Evolutionary conservation across 2,329 filamentous ascomycete genomes (phyloP).

Genomic region (Aspergillus floridensis): DNA sequence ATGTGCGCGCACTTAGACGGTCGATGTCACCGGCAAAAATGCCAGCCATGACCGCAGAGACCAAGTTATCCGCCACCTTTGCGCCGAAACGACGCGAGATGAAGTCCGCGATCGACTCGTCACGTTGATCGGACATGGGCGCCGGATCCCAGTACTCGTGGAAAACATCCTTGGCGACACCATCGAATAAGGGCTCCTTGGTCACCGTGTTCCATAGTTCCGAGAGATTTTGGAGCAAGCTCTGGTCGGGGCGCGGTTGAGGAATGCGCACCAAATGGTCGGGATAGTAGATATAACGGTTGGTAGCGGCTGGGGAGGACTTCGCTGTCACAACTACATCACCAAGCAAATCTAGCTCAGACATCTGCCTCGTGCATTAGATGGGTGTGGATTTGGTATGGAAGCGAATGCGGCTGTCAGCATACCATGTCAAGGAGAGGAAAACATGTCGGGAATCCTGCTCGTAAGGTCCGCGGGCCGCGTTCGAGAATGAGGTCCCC

Average conservation of each 20-base stretch:
- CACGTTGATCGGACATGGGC: conserved; percentile 29
- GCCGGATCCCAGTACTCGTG: not conserved
- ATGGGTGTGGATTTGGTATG: not conserved
- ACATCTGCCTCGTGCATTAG: conserved; percentile 47
- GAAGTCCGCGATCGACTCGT: conserved; percentile 72
- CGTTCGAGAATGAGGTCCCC: conserved; percentile 72
- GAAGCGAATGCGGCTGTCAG: not conserved
- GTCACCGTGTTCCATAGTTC: conserved; percentile 31
- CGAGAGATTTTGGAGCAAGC: conserved; percentile 25
- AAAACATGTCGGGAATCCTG: conserved; percentile 56
- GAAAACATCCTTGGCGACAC: conserved; percentile 52
- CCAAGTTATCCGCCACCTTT: conserved; percentile 65
- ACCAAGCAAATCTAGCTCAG: conserved; percentile 55
- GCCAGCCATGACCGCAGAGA: conserved; percentile 76
- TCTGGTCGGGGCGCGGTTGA: conserved; percentile 33
- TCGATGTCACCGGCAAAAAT: conserved; percentile 90
- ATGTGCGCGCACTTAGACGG: conserved; percentile 69
- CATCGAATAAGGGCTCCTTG: conserved; percentile 48
- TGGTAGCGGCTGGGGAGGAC: conserved; percentile 52
- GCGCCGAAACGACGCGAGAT: conserved; percentile 55
- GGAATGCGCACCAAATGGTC: conserved; percentile 71
- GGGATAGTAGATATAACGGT: conserved; percentile 84
- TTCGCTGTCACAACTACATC: conserved; percentile 56
- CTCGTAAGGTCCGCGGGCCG: conserved; percentile 75
- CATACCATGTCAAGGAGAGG: conserved; percentile 70